Percentiles rank a stretch among this genome's conserved stretches.
These are phyloP conservation scores for Taxillus chinensis DNA, from an alignment of 164 flowering plant genomes.

Conservation along the genomic window DNA sequence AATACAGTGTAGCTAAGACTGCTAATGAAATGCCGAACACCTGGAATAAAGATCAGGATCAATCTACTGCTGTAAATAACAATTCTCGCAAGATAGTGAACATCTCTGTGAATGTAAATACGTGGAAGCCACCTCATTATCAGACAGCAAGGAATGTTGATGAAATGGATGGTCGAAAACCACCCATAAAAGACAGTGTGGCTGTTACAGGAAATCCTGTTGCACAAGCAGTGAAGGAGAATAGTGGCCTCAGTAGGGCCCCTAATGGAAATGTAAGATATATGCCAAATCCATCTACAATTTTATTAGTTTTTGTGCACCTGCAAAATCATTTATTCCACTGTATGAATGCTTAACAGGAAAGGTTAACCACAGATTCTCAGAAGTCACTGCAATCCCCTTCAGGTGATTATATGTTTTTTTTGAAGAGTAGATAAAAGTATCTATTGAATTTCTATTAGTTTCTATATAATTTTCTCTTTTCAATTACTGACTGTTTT, in stretches of 20 bases:
- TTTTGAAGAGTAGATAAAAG: not conserved
- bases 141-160: conserved; percentile 26
- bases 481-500: no score
- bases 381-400: conserved; percentile 26
- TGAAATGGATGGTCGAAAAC: conserved; percentile 21
- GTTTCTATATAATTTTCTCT: no score
- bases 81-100: conserved; percentile 47
- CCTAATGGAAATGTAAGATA: conserved; percentile 57
- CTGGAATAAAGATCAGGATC: conserved; percentile 31
- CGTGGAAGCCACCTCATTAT: conserved; percentile 65
- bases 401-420: conserved; percentile 28
- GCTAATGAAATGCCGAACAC: conserved; percentile 22
- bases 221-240: conserved; percentile 26
- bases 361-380: conserved; percentile 19
- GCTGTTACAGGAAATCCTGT: conserved; percentile 18
- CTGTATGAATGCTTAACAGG: conserved; percentile 24
- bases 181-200: conserved; percentile 25
- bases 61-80: conserved; percentile 22
- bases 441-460: no score
- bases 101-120: conserved; percentile 51
- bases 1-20: conserved; percentile 36
- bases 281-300: not conserved
- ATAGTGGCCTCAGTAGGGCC: conserved; percentile 15
- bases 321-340: not conserved
- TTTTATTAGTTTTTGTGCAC: not conserved